These are phyloP conservation scores for Penicillium argentinense DNA, from an alignment of 495 filamentous ascomycete species.

Conservation along the genomic window DNA sequence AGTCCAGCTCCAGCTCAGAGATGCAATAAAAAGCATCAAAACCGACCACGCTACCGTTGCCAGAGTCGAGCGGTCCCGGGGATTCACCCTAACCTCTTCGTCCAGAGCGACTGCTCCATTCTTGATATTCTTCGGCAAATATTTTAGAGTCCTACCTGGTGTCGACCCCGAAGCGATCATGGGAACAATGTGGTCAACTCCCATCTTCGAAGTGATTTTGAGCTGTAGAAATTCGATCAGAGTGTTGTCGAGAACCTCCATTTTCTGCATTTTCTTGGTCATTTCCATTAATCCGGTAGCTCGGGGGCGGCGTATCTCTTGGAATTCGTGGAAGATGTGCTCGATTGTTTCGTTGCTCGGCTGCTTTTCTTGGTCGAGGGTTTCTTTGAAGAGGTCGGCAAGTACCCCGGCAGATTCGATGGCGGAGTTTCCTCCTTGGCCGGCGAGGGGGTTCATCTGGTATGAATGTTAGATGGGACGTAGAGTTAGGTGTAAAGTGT, in stretches of 20 bases:
- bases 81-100: slow-evolving; percentile 3
- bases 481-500: no score
- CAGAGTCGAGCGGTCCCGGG: not conserved
- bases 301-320: slow-evolving; percentile 5
- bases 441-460: slow-evolving; percentile 3
- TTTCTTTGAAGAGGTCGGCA: not conserved
- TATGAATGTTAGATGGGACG: not conserved
- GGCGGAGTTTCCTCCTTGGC: slow-evolving; percentile 1
- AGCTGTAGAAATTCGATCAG: slow-evolving; percentile 12
- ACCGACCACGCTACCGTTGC: slow-evolving; percentile 6
- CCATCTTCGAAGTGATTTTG: slow-evolving; percentile 4
- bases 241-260: slow-evolving; percentile 13
- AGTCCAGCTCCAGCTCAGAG: no score
- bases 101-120: slow-evolving; percentile 1
- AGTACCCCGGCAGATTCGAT: slow-evolving; percentile 5
- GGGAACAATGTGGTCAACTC: no score
- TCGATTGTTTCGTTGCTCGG: slow-evolving; percentile 26
- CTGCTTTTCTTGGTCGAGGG: not conserved
- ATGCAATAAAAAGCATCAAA: slow-evolving; percentile 5
- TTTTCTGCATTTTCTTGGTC: not conserved
- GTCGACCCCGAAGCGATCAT: not conserved
- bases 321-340: slow-evolving; percentile 6
- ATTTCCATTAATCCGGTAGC: not conserved
- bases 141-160: not conserved
- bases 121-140: not conserved